Percentiles rank a stretch among this genome's conserved stretches.
Evolutionary conservation across 495 filamentous ascomycete genomes (phyloP).

Genomic region (Hypoxylon rickii): DNA sequence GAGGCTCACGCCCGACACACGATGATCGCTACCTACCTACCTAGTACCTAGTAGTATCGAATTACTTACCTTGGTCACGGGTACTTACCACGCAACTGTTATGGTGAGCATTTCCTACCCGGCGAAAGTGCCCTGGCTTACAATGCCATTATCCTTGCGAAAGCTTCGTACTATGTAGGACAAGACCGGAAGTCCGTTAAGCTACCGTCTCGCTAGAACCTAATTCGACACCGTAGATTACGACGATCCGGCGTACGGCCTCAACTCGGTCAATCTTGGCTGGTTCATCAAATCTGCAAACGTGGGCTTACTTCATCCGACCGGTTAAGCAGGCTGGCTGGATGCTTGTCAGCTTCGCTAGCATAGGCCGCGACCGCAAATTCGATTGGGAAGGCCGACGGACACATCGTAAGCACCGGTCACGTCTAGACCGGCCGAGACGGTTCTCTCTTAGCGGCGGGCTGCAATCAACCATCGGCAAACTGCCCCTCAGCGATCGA

Average conservation of each 20-base stretch:
- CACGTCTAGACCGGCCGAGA: constrained; percentile 33
- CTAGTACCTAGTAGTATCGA: too few relatives aligned
- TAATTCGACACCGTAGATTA: neutral
- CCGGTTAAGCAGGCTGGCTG: constrained; percentile 17
- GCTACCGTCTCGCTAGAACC: neutral
- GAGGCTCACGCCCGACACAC: too few relatives aligned
- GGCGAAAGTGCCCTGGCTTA: too few relatives aligned
- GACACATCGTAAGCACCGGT: constrained; percentile 19
- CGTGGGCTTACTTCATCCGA: constrained; percentile 22
- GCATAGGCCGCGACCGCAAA: constrained; percentile 8
- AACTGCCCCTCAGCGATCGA: constrained; percentile 20
- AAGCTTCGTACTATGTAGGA: too few relatives aligned
- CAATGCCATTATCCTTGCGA: constrained; percentile 4
- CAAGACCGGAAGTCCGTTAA: constrained; percentile 11
- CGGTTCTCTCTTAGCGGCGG: constrained; percentile 13
- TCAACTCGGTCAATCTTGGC: constrained; percentile 28
- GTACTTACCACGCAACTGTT: too few relatives aligned
- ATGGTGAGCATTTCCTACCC: too few relatives aligned
- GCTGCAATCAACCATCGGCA: constrained; percentile 12
- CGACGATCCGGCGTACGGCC: constrained; percentile 9
- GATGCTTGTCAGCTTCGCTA: constrained; percentile 24
- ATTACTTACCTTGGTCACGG: too few relatives aligned
- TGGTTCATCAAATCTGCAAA: constrained; percentile 13
- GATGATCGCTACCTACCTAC: too few relatives aligned
- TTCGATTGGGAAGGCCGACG: constrained; percentile 14